Percentiles rank a stretch among this genome's conserved stretches.
Evolutionary conservation across 31 red algal species (phyloP).

Genomic region (Asparagopsis taxiformis): DNA sequence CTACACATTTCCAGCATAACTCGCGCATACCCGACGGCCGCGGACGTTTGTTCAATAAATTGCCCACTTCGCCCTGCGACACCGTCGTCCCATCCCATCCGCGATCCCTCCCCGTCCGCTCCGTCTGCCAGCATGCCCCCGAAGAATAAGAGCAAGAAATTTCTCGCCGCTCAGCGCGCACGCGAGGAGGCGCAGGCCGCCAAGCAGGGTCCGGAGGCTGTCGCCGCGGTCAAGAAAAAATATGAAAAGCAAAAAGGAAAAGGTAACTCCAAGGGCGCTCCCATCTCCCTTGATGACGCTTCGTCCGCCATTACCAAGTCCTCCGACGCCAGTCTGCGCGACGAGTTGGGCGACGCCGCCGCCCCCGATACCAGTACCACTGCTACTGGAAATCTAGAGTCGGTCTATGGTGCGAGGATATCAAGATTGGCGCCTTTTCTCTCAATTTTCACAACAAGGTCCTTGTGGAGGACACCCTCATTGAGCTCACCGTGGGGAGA

Average conservation of each 20-base stretch:
- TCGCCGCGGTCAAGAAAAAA: conserved; percentile 48
- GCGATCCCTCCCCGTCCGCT: conserved; percentile 8
- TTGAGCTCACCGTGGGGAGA: conserved; percentile 81
- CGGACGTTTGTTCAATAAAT: no score
- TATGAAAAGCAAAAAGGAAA: no score
- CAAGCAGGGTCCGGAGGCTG: conserved; percentile 48
- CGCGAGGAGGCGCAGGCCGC: conserved; percentile 58
- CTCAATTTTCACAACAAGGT: conserved; percentile 92
- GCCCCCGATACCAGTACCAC: conserved; percentile 53
- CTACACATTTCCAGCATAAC: no score
- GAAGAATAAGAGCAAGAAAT: conserved; percentile 90
- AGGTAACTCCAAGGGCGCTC: no score
- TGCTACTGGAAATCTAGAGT: conserved; percentile 61
- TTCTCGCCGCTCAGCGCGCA: conserved; percentile 63
- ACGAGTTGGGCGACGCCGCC: conserved; percentile 9
- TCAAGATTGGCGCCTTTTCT: conserved; percentile 88
- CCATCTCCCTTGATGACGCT: conserved; percentile 47
- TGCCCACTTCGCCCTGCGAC: no score
- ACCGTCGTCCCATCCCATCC: no score
- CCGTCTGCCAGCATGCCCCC: conserved; percentile 60
- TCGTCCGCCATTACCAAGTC: conserved; percentile 48
- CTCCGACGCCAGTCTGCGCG: not conserved
- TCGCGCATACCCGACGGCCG: no score
- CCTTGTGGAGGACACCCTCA: conserved; percentile 79
- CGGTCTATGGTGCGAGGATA: conserved; percentile 76